Evolutionary conservation across 1,284 basidiomycete species (phyloP).

Genomic region (Laetiporus sulphureus): DNA sequence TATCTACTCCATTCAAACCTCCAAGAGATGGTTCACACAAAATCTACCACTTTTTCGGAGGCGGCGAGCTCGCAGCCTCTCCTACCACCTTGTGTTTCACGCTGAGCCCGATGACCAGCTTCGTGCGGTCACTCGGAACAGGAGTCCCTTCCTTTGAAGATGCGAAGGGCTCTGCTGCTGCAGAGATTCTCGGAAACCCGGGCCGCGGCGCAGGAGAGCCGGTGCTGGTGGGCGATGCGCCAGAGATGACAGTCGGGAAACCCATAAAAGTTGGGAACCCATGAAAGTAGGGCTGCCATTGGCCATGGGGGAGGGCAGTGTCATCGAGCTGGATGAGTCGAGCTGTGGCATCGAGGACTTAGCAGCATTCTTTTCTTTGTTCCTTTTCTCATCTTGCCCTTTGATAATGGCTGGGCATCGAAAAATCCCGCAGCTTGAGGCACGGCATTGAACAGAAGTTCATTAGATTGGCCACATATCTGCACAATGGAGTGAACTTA

Average conservation of each 20-base stretch:
- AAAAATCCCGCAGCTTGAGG: slow-evolving; percentile 74
- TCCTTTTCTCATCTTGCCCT: slow-evolving; percentile 75
- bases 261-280: too few species aligned
- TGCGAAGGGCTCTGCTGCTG: slow-evolving; percentile 37
- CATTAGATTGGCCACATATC: slow-evolving; percentile 10
- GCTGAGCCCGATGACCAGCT: slow-evolving; percentile 70
- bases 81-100: slow-evolving; percentile 70
- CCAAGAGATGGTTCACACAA: not conserved
- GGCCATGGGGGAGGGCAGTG: slow-evolving; percentile 50
- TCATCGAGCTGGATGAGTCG: slow-evolving; percentile 61
- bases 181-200: slow-evolving; percentile 71
- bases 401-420: slow-evolving; percentile 66
- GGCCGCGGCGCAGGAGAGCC: slow-evolving; percentile 65
- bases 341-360: slow-evolving; percentile 38
- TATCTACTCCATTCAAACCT: too few species aligned
- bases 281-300: slow-evolving; percentile 44
- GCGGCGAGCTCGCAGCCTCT: slow-evolving; percentile 42
- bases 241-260: slow-evolving; percentile 15
- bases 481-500: slow-evolving; percentile 32
- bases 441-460: slow-evolving; percentile 50
- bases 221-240: slow-evolving; percentile 31
- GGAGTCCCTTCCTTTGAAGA: slow-evolving; percentile 43
- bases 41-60: slow-evolving; percentile 36
- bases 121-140: slow-evolving; percentile 54
- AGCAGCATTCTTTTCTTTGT: slow-evolving; percentile 67